Percentiles rank a stretch among this genome's conserved stretches.
phyloP scores from a whole-genome alignment of 2,329 filamentous ascomycete species.

The Penicillium frequentans region DNA sequence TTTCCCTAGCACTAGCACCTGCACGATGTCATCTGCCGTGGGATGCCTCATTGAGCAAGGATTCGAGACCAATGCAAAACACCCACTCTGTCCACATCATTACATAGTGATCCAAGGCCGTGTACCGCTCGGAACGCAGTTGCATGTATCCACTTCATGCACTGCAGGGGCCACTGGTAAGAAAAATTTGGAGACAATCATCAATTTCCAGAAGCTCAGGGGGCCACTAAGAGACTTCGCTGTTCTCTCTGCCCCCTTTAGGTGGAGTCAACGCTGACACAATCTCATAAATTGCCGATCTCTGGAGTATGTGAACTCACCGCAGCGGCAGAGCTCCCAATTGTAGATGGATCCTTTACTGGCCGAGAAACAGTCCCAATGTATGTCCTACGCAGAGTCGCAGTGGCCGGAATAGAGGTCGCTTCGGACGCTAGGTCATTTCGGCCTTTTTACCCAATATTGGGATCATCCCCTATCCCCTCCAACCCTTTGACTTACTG shows the following conservation, averaged over 20 bases:
- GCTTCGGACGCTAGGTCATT: not conserved
- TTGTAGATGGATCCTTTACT: not conserved
- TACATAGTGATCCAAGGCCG: conserved; percentile 14
- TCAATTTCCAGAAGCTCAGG: conserved; percentile 22
- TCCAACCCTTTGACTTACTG: not conserved
- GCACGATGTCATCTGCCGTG: conserved; percentile 1
- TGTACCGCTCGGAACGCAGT: conserved; percentile 16
- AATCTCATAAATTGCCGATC: conserved; percentile 20
- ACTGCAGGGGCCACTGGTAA: conserved; percentile 15
- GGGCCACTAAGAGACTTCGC: not conserved
- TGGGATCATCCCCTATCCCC: not conserved
- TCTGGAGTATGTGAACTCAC: conserved; percentile 18
- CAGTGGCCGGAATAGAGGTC: not conserved
- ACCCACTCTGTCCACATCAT: conserved; percentile 10
- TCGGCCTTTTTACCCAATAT: not conserved
- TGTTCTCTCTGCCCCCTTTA: conserved; percentile 2
- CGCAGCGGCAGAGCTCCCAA: conserved; percentile 1
- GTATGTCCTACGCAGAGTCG: not conserved
- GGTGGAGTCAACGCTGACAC: conserved; percentile 18
- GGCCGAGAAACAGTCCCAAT: not conserved
- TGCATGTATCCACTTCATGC: conserved; percentile 23
- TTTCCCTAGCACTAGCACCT: not conserved
- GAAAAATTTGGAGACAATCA: conserved; percentile 16
- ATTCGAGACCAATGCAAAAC: conserved; percentile 16
- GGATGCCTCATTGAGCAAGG: conserved; percentile 8